Evolutionary conservation across 1,139 yeast species (phyloP).

Genomic region (Torulaspora globosa): DNA sequence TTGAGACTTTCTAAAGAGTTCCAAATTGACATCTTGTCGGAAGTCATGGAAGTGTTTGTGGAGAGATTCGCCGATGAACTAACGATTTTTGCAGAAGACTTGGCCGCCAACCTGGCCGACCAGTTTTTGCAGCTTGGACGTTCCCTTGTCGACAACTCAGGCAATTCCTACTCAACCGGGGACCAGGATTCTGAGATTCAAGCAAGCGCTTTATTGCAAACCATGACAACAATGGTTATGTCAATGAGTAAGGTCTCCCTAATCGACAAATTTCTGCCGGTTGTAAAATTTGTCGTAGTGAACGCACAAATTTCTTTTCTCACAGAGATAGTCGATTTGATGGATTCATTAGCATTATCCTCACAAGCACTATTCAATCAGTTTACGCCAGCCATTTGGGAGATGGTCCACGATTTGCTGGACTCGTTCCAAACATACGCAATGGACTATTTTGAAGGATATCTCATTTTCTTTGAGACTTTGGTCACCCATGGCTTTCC

Average conservation of each 20-base stretch:
- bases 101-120: slow-evolving; percentile 70
- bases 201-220: slow-evolving; percentile 82
- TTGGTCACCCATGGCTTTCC: slow-evolving; percentile 64
- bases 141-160: slow-evolving; percentile 53
- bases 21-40: slow-evolving; percentile 80
- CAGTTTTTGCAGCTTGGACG: slow-evolving; percentile 71
- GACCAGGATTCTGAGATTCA: slow-evolving; percentile 79
- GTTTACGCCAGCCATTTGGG: slow-evolving; percentile 40
- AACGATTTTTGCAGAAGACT: slow-evolving; percentile 86
- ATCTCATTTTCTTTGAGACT: slow-evolving; percentile 71
- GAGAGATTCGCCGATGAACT: slow-evolving; percentile 82
- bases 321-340: slow-evolving; percentile 74
- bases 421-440: slow-evolving; percentile 53
- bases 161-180: slow-evolving; percentile 45
- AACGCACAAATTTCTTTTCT: slow-evolving; percentile 70
- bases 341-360: slow-evolving; percentile 41
- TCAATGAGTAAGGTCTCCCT: slow-evolving; percentile 77
- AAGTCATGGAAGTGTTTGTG: slow-evolving; percentile 93
- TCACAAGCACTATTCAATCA: slow-evolving; percentile 31
- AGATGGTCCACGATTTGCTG: slow-evolving; percentile 36
- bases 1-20: slow-evolving; percentile 73
- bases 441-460: slow-evolving; percentile 69
- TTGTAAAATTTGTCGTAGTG: slow-evolving; percentile 60
- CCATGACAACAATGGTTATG: slow-evolving; percentile 79
- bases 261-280: slow-evolving; percentile 70